phyloP scores from a whole-genome alignment of 305 asterid species.

The Solanum aculeatissimum region DNA sequence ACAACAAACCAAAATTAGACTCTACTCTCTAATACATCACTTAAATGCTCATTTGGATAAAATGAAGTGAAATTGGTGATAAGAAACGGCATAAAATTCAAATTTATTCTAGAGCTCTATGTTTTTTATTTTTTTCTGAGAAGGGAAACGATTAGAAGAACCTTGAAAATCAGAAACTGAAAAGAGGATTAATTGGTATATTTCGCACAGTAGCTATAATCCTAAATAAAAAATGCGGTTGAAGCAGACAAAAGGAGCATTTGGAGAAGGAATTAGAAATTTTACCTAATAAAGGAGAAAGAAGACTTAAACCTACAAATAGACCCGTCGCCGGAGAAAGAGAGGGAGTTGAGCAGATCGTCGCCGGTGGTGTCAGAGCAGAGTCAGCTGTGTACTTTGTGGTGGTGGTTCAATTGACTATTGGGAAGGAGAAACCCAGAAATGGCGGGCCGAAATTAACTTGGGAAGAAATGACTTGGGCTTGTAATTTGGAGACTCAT shows the following conservation, averaged over 20 bases:
- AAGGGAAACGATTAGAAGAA: neutral
- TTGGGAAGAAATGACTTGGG: neutral
- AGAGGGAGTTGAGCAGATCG: neutral
- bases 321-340: neutral
- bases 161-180: neutral
- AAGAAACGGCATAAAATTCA: neutral
- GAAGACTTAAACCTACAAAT: neutral
- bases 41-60: no score
- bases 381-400: neutral
- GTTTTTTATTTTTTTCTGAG: neutral
- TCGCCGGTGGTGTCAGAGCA: neutral
- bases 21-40: neutral
- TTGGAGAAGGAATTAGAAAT: neutral
- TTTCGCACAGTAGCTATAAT: no score
- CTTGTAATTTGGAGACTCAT: neutral
- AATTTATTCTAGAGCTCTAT: neutral
- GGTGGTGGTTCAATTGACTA: neutral
- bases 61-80: no score
- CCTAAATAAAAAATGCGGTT: neutral
- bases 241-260: neutral
- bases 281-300: neutral
- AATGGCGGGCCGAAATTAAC: neutral
- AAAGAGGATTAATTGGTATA: neutral
- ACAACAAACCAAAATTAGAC: constrained; percentile 8
- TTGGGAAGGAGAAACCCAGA: neutral